Evolutionary conservation across 768 basidiomycete genomes (phyloP), one percentile per base, ranked within the genome.

Genomic region (Saitozyma sp.): DNA sequence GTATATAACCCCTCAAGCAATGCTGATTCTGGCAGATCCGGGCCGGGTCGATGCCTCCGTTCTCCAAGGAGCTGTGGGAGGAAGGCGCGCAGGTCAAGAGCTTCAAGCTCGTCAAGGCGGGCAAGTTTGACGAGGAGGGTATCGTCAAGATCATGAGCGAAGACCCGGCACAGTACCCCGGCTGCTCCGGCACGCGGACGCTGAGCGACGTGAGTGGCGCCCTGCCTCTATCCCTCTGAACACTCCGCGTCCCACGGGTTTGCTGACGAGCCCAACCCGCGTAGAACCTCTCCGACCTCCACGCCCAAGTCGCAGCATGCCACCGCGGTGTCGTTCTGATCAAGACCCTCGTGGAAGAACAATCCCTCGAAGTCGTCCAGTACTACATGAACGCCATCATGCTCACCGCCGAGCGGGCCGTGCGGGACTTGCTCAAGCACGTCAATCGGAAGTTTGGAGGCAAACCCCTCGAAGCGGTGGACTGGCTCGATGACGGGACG

Each of bases 21-120:
- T 29, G 29, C 29, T 29, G 29, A 29, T 29, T 29, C 91, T 0
- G 48, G 17, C 41, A 61, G 59, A 93, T 95, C 65, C 83, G 92
- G 2, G 91, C 93, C 7, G 92, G 78, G 10, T 92, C 90, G 43
- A 98, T 97, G 94, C 94, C 94, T 0, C 93, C 95, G 0, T 92
- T 91, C 2, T 89, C 89, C 10, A 88, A 89, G 67, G 92, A 86
- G 64, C 88, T 96, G 50, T 94, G 90, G 71, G 90, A 98, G 77
- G 94, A 98, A 77, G 94, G 94, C 17, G 95, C 94, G 0, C 86
- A 92, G 71, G 88, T 97, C 55, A 85, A 87, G 69, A 89, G 88
- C 76, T 91, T 96, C 84, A 96, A 94, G 80, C 87, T 98, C 63
- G 94, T 98, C 8, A 83, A 86, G 50, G 85, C 83, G 11, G 92